phyloP scores from a whole-genome alignment of 2,329 filamentous ascomycete genomes.

The Purpureocillium lavendulum region DNA sequence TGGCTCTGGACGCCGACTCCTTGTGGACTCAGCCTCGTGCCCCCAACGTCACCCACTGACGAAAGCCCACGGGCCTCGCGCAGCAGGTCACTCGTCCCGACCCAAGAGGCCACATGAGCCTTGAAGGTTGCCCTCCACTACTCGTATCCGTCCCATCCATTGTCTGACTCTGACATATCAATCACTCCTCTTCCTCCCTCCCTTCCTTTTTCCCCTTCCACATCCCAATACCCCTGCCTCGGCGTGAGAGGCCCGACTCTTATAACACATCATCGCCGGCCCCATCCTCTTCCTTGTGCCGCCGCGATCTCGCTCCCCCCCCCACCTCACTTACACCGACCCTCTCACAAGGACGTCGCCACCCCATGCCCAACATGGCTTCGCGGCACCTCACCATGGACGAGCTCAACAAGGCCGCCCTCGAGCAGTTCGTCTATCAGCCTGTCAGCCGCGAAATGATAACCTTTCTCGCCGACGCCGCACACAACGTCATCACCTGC shows the following conservation, averaged over 20 bases:
- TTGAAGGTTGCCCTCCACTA: slow-evolving; percentile 7
- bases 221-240: slow-evolving; percentile 5
- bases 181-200: slow-evolving; percentile 8
- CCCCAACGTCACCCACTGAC: slow-evolving; percentile 33
- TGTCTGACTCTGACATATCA: slow-evolving; percentile 12
- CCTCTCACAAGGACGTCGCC: slow-evolving; percentile 8
- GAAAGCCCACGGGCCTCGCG: slow-evolving; percentile 19
- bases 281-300: not conserved
- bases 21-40: slow-evolving; percentile 32
- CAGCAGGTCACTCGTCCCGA: slow-evolving; percentile 17
- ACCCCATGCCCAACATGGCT: slow-evolving; percentile 29
- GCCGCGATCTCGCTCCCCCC: slow-evolving; percentile 1
- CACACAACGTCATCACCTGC: slow-evolving; percentile 72
- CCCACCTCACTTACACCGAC: slow-evolving; percentile 11
- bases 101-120: slow-evolving; percentile 20
- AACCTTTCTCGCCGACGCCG: slow-evolving; percentile 64
- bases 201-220: not conserved
- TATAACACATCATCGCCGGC: slow-evolving; percentile 1
- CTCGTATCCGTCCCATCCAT: not conserved
- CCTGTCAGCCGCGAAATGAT: slow-evolving; percentile 73
- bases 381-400: slow-evolving; percentile 38
- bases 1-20: slow-evolving; percentile 2
- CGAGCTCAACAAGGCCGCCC: slow-evolving; percentile 62
- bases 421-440: slow-evolving; percentile 73
- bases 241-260: not conserved